Evolutionary conservation across 2,329 filamentous ascomycete species (phyloP).

Genomic region (Apiospora malaysiana): DNA sequence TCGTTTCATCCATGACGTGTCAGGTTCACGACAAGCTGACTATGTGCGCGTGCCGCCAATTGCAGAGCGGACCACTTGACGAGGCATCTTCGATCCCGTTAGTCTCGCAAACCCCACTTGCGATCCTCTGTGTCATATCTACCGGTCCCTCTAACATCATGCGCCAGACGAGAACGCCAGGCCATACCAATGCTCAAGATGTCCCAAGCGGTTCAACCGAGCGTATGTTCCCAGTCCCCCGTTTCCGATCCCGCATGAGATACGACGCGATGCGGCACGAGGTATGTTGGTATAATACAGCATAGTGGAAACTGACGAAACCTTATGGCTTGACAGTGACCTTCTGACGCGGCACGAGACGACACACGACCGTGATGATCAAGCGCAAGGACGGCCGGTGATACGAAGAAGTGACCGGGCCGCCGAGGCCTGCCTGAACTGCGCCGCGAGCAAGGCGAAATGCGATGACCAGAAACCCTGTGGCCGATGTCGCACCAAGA

Average conservation of each 20-base stretch:
- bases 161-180: slow-evolving; percentile 36
- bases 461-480: slow-evolving; percentile 39
- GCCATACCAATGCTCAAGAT: slow-evolving; percentile 38
- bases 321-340: slow-evolving; percentile 28
- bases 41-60: background rate
- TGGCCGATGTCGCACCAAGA: slow-evolving; percentile 34
- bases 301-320: background rate
- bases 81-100: slow-evolving; percentile 36
- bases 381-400: slow-evolving; percentile 32
- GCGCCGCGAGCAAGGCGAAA: slow-evolving; percentile 38
- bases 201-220: slow-evolving; percentile 38
- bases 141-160: background rate
- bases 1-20: background rate
- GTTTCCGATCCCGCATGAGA: background rate
- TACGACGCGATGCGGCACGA: background rate
- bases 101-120: slow-evolving; percentile 18
- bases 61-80: slow-evolving; percentile 37
- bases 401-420: slow-evolving; percentile 38
- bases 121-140: background rate
- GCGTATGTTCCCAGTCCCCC: slow-evolving; percentile 29
- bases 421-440: slow-evolving; percentile 35
- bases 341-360: slow-evolving; percentile 38
- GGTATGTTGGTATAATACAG: background rate
- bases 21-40: background rate
- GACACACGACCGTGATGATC: slow-evolving; percentile 38